Evolutionary conservation across 768 basidiomycete species (phyloP).

Genomic region (Tricholoma furcatifolium): DNA sequence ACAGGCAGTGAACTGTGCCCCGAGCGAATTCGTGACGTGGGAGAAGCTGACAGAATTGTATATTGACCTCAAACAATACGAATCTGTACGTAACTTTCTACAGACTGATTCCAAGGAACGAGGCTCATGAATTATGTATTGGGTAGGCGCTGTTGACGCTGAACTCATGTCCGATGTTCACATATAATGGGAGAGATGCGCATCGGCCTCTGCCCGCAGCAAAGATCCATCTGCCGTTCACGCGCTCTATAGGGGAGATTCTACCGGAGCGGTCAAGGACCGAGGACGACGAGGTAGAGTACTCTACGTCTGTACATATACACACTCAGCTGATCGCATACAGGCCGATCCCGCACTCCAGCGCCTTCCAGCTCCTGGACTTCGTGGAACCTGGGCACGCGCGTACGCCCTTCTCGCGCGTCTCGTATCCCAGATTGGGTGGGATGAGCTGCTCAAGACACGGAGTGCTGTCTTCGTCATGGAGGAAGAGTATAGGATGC

Average conservation of each 20-base stretch:
- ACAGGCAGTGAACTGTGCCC: conserved; percentile 97
- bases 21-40: conserved; percentile 99
- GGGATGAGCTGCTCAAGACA: conserved; percentile 97
- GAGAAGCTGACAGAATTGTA: conserved; percentile 96
- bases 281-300: conserved; percentile 77
- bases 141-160: conserved; percentile 80
- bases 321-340: background rate
- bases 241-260: conserved; percentile 84
- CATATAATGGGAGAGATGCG: conserved; percentile 93
- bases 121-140: background rate
- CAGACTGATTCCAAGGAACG: background rate
- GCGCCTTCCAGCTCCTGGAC: conserved; percentile 91
- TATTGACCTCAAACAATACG: conserved; percentile 85
- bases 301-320: background rate
- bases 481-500: conserved; percentile 99
- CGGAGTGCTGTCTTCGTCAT: conserved; percentile 97
- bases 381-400: conserved; percentile 94
- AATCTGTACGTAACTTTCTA: conserved; percentile 49
- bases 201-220: conserved; percentile 82
- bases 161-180: conserved; percentile 99
- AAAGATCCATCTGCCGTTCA: conserved; percentile 83
- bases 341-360: conserved; percentile 91
- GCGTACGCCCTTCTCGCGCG: conserved; percentile 90
- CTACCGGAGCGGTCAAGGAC: conserved; percentile 81
- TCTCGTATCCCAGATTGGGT: conserved; percentile 92